Base-by-base conservation (phyloP, 2,329 filamentous ascomycete genomes). In the Penicillium sp. region DNA sequence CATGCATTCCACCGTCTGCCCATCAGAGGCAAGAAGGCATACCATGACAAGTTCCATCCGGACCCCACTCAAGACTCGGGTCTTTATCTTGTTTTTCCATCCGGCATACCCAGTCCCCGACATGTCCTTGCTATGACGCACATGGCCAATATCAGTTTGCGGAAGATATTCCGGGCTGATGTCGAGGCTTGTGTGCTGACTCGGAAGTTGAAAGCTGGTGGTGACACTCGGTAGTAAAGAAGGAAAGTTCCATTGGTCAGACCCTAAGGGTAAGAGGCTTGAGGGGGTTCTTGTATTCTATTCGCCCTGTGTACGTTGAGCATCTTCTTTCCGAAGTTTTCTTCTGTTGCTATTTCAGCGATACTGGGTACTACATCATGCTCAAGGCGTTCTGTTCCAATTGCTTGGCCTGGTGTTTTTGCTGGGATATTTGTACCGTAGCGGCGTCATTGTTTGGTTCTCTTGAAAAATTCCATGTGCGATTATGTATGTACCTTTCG, bases 41-140 rank as follows among this genome's bases (percentile, higher is more conserved):
- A 70, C 43, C 61, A 69, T 51, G 69, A 72, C 44, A 71, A 70
- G 43, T 71, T 69, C 48, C 58, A 58, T 1, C 68, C 70, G 0
- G 69, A 72, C 38, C 45, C 59, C 3, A 37, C 33, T 0, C 61
- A 67, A 33, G 65, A 66, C 9, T 61, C 64, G 0, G 59, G 57
- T 0, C 52, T 72, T 6, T 67, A 67, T 47, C 43, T 72, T 33
- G 57, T 72, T 9, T 72, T 71, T 42, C 67, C 68, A 4, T 52
- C 59, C 2, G 63, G 62, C 2, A 39, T 65, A 4, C 66, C 68
- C 0, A 58, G 64, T 4, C 55, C 61, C 3, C 55, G 64, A 17
- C 59, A 68, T 33, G 56, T 68, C 29, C 28, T 66, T 10, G 66
- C 67, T 2, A 64, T 70, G 47, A 52, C 64, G 13, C 69, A 72